Conservation (phyloP, 805 yeast genomes). For the Candida xyloterini region DNA sequence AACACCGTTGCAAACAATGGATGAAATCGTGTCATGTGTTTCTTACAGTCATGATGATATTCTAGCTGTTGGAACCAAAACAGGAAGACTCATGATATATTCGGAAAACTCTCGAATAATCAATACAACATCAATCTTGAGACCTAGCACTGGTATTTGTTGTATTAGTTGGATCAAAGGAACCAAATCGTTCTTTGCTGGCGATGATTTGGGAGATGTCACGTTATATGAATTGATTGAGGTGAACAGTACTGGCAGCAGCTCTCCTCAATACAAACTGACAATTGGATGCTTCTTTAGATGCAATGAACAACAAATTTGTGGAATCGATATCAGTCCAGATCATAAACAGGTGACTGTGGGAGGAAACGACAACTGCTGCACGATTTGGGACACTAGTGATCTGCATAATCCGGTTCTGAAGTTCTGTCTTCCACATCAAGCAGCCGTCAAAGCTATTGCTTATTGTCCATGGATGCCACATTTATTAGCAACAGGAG, state of each 20-base stretch:
- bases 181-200: conserved; percentile 47
- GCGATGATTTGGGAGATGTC: conserved; percentile 65
- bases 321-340: conserved; percentile 62
- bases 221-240: conserved; percentile 36
- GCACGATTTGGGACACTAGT: conserved; percentile 71
- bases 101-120: conserved; percentile 29
- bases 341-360: conserved; percentile 60
- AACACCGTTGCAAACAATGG: conserved; percentile 39
- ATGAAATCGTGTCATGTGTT: conserved; percentile 52
- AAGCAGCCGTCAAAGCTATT: conserved; percentile 87
- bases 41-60: conserved; percentile 49
- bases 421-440: conserved; percentile 55
- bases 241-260: conserved; percentile 1
- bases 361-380: conserved; percentile 82
- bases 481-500: conserved; percentile 82
- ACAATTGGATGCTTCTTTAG: conserved; percentile 32
- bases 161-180: conserved; percentile 60
- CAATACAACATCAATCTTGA: conserved; percentile 21
- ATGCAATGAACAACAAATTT: conserved; percentile 56
- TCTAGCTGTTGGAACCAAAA: conserved; percentile 54
- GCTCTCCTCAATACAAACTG: conserved; percentile 9
- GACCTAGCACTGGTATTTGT: conserved; percentile 44
- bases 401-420: conserved; percentile 40
- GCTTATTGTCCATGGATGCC: conserved; percentile 91
- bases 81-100: conserved; percentile 46